Evolutionary conservation across 345 rosid genomes (phyloP).

Genomic region (Salix dunnii): DNA sequence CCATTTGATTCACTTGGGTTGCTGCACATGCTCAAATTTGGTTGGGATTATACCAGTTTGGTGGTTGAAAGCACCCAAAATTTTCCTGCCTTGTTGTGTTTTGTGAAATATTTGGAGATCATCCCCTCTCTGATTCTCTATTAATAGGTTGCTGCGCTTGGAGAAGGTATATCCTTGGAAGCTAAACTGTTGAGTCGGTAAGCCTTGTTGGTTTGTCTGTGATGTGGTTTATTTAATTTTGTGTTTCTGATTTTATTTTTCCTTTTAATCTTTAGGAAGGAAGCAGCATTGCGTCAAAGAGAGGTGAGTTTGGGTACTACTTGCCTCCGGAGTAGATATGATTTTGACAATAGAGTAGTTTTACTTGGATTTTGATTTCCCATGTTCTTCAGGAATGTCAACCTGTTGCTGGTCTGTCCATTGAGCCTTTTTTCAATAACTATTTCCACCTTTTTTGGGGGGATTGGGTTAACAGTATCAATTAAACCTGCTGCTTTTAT

Average conservation of each 20-base stretch:
- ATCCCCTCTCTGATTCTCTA: slow-evolving; percentile 9
- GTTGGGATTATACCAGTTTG: not conserved
- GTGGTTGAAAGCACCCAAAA: not conserved
- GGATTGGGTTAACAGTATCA: not conserved
- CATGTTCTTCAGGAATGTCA: slow-evolving; percentile 4
- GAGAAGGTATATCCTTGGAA: slow-evolving; percentile 95
- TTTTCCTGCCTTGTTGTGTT: not conserved
- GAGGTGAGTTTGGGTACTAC: slow-evolving; percentile 48
- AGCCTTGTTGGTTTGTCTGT: slow-evolving; percentile 20
- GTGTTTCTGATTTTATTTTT: slow-evolving; percentile 6
- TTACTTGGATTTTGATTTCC: not conserved
- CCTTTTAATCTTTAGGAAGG: slow-evolving; percentile 51
- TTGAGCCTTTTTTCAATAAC: slow-evolving; percentile 3
- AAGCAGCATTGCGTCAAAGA: slow-evolving; percentile 84
- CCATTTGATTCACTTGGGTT: not conserved
- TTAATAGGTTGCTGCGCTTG: slow-evolving; percentile 89
- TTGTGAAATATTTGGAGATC: not conserved
- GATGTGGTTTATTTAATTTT: slow-evolving; percentile 15
- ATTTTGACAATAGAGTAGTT: not conserved
- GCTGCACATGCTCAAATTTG: not conserved
- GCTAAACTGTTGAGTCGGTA: slow-evolving; percentile 90
- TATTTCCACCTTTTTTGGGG: not conserved
- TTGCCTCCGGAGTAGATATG: not conserved
- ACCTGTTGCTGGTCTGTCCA: not conserved
- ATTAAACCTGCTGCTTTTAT: not conserved